Evolutionary conservation across 2,329 filamentous ascomycete species (phyloP).

Genomic region (Botrytis porri): DNA sequence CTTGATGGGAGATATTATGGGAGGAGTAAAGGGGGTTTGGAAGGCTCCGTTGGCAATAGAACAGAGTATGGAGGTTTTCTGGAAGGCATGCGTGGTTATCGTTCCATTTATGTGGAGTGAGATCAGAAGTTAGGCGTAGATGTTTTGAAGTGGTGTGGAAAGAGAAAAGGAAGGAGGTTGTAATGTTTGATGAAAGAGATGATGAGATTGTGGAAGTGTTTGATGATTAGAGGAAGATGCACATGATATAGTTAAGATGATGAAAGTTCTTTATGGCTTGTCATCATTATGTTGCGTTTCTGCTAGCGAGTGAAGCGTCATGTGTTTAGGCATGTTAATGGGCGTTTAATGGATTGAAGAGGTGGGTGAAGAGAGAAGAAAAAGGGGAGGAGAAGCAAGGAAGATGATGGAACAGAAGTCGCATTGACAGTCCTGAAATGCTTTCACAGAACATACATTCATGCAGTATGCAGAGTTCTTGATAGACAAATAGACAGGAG

Average conservation of each 20-base stretch:
- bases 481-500: too few relatives aligned
- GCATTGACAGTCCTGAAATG: too few relatives aligned
- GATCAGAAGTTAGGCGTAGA: constrained; percentile 41
- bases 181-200: constrained; percentile 9
- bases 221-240: neutral
- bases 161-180: neutral
- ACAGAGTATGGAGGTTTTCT: constrained; percentile 68
- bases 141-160: neutral
- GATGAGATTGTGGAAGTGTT: neutral
- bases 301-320: neutral
- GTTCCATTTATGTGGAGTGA: constrained; percentile 77
- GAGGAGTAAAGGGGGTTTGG: constrained; percentile 48
- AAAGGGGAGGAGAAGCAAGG: neutral
- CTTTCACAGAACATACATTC: too few relatives aligned
- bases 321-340: neutral
- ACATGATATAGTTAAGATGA: neutral
- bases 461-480: too few relatives aligned
- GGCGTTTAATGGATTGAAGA: neutral
- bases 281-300: neutral
- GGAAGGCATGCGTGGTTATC: constrained; percentile 78
- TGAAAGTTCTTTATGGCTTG: neutral
- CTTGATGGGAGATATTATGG: constrained; percentile 44
- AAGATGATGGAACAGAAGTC: neutral
- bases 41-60: constrained; percentile 63
- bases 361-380: neutral